Conservation (phyloP, 2,329 filamentous ascomycete genomes). For the Didymosphaeria variabile region DNA sequence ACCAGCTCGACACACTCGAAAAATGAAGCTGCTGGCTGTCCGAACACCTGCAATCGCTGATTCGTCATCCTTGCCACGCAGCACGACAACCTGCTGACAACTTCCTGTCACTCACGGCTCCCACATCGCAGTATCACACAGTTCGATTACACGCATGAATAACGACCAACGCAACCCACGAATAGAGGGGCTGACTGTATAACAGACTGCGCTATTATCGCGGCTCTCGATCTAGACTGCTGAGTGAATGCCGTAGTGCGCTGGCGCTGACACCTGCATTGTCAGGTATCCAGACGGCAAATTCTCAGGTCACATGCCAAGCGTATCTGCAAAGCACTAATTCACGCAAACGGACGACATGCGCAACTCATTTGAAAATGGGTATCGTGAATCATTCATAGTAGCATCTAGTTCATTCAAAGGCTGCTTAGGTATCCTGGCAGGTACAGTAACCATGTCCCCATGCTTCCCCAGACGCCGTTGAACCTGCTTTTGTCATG, state of each 20-base stretch:
- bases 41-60: not conserved
- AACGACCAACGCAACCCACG: not conserved
- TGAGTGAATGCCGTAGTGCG: not conserved
- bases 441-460: constrained; percentile 37
- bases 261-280: constrained; percentile 8
- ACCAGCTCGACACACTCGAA: constrained; percentile 2
- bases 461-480: constrained; percentile 47
- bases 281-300: not conserved
- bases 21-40: not conserved
- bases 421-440: constrained; percentile 44
- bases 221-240: not conserved
- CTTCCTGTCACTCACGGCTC: not conserved
- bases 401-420: constrained; percentile 36
- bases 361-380: not conserved
- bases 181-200: not conserved
- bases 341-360: not conserved
- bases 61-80: constrained; percentile 11
- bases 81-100: not conserved
- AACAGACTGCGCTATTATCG: not conserved
- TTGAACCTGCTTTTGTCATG: constrained; percentile 47
- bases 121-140: not conserved
- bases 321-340: not conserved
- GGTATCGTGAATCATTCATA: constrained; percentile 23
- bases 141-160: not conserved
- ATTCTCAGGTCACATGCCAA: not conserved